Percentiles rank a stretch among this genome's conserved stretches.
Conservation (phyloP, 306 rosid genomes). For the Ormosia semicastrata region DNA sequence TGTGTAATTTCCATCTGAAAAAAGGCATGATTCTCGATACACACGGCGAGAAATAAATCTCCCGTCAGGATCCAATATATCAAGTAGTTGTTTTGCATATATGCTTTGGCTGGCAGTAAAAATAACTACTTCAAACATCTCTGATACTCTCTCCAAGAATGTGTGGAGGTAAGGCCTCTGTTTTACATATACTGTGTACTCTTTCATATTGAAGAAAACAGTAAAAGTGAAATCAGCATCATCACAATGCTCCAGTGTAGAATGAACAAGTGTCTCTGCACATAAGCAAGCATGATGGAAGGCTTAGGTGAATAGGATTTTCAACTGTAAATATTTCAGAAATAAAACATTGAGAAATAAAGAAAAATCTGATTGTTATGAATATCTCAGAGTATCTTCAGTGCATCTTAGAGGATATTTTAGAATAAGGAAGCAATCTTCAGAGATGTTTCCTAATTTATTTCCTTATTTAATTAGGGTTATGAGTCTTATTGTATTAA, state of each 20-base stretch:
- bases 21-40: constrained; percentile 90
- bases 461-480: too few species aligned
- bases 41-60: constrained; percentile 74
- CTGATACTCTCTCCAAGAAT: constrained; percentile 91
- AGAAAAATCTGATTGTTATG: not conserved
- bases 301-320: constrained; percentile 21
- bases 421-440: too few species aligned
- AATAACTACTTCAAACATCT: constrained; percentile 87
- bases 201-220: constrained; percentile 88
- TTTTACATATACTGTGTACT: constrained; percentile 82
- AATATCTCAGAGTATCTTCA: not conserved
- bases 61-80: constrained; percentile 82
- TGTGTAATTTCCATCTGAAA: constrained; percentile 87
- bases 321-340: not conserved
- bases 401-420: too few species aligned
- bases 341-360: not conserved
- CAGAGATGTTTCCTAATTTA: too few species aligned
- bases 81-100: constrained; percentile 91
- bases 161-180: constrained; percentile 81
- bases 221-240: constrained; percentile 84
- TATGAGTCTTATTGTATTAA: too few species aligned
- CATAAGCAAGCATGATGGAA: constrained; percentile 9
- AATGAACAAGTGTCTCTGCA: constrained; percentile 98
- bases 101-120: constrained; percentile 99
- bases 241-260: constrained; percentile 78